Evolutionary conservation across 768 basidiomycete species (phyloP).

Genomic region (Ramaria sp.): DNA sequence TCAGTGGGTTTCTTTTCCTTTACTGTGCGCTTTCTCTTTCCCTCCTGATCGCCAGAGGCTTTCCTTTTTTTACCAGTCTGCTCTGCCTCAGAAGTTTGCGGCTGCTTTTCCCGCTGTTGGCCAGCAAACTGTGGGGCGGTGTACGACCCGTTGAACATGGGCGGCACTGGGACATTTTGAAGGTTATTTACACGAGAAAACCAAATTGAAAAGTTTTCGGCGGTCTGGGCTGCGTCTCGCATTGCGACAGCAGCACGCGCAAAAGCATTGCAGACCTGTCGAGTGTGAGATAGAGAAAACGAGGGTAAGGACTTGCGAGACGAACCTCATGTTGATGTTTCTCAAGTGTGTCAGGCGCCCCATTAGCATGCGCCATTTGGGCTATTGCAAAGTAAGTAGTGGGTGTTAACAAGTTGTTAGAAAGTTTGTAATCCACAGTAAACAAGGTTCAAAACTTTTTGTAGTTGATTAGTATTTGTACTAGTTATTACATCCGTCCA

Average conservation of each 20-base stretch:
- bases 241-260: conserved; percentile 44
- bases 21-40: conserved; percentile 38
- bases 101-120: conserved; percentile 23
- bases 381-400: background rate
- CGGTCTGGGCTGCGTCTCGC: conserved; percentile 48
- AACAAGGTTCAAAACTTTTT: conserved; percentile 2
- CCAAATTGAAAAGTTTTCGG: conserved; percentile 47
- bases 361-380: conserved; percentile 3
- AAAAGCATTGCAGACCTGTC: conserved; percentile 11
- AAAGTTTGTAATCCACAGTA: conserved; percentile 5
- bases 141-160: background rate
- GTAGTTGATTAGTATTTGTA: conserved; percentile 1
- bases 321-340: conserved; percentile 7
- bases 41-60: conserved; percentile 18
- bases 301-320: conserved; percentile 1
- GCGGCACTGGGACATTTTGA: background rate
- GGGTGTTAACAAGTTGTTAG: conserved; percentile 1
- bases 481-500: background rate
- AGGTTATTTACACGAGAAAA: conserved; percentile 21
- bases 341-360: background rate
- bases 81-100: conserved; percentile 13
- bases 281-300: conserved; percentile 46
- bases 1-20: conserved; percentile 65
- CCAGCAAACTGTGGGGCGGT: conserved; percentile 8
- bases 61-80: conserved; percentile 12